Conservation (phyloP, 352 stramenopile species). For the Thraustochytrium striatum region DNA sequence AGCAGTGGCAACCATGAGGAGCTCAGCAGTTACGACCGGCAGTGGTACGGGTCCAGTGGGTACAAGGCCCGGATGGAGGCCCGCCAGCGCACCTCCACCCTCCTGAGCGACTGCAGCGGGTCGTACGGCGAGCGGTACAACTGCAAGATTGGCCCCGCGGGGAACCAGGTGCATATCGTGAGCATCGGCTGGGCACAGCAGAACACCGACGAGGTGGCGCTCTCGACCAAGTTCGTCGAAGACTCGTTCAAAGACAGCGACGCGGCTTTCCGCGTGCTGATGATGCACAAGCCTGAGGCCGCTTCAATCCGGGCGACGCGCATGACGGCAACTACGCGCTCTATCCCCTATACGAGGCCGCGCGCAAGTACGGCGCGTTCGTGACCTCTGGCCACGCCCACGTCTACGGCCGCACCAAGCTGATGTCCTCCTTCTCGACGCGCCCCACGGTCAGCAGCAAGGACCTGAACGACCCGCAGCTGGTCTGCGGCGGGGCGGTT, state of each 20-base stretch:
- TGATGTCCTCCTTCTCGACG: too few species aligned
- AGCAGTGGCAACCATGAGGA: background rate
- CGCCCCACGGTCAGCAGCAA: background rate
- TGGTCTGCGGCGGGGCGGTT: background rate
- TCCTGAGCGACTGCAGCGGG: background rate
- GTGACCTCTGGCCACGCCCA: background rate
- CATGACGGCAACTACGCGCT: background rate
- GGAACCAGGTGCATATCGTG: background rate
- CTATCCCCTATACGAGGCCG: background rate
- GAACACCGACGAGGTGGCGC: background rate
- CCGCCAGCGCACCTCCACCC: background rate
- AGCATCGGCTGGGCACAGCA: background rate
- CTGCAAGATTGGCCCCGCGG: background rate
- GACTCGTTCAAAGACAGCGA: background rate
- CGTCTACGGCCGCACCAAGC: background rate
- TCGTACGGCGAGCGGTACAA: background rate
- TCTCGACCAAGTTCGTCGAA: background rate
- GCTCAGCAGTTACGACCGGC: background rate
- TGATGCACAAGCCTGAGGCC: background rate
- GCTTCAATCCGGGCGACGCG: background rate
- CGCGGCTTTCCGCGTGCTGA: background rate
- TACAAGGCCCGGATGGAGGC: background rate
- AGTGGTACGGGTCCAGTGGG: background rate
- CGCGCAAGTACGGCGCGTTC: background rate
- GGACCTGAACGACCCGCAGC: background rate